Evolutionary conservation across 2,329 filamentous ascomycete genomes (phyloP), one percentile per base, ranked within the genome.

Genomic region (Ophiostoma ulmi): DNA sequence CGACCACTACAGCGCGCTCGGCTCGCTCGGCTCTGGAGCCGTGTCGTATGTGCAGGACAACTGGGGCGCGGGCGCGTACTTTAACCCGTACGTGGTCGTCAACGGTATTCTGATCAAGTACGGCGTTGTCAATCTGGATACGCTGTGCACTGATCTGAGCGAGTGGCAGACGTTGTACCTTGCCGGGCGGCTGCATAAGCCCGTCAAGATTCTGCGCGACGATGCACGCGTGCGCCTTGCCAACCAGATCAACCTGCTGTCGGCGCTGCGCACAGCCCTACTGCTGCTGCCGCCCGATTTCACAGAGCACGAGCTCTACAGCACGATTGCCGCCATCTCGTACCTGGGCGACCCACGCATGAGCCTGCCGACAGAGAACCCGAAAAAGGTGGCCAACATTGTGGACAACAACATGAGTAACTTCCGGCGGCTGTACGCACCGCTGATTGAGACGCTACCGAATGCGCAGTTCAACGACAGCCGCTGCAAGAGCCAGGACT

Each of bases 81-180:
- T 97, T 82, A 97, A 99, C 76, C 94, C 95, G 0, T 97, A 94
- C 78, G 88, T 99, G 67, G 94, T 91, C 2, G 90, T 98, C 72
- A 97, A 98, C 76, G 96, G 95, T 58, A 96, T 93, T 73, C 85
- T 98, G 77, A 95, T 99, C 80, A 99, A 99, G 81, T 99, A 99
- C 76, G 95, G 94, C 26, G 95, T 99, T 31, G 96, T 97, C 63
- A 97, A 96, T 76, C 86, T 98, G 74, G 90, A 96, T 77, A 97
- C 94, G 2, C 83, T 99, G 20, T 94, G 93, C 76, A 86, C 85
- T 61, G 95, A 99, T 78, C 86, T 99, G 35, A 91, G 88, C 39
- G 88, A 93, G 72, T 99, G 95, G 95, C 90, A 97, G 73, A 97
- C 93, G 0, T 84, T 99, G 36, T 99, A 99, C 79, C 87, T 99